Percentiles rank a stretch among this genome's conserved stretches.
phyloP scores from a whole-genome alignment of 129 eudicot genomes.

The Logfia minima region DNA sequence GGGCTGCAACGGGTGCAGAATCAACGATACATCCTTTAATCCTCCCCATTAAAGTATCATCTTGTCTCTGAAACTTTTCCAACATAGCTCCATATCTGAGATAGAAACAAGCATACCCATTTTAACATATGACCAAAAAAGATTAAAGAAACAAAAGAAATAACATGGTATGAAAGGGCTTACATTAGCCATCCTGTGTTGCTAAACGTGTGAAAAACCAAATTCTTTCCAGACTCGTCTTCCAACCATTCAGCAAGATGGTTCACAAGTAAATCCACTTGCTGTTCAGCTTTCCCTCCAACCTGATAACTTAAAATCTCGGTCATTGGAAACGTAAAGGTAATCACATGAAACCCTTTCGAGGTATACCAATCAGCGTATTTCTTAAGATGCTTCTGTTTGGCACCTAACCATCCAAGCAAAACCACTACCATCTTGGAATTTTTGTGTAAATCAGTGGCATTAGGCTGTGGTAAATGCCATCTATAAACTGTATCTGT shows the following conservation, averaged over 20 bases:
- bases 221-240: constrained; percentile 74
- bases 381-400: constrained; percentile 86
- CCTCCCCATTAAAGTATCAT: constrained; percentile 47
- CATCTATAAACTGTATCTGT: constrained; percentile 70
- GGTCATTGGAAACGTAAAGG: constrained; percentile 86
- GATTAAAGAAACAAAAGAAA: neutral
- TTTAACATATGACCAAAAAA: neutral
- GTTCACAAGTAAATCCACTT: constrained; percentile 69
- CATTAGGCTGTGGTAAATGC: constrained; percentile 78
- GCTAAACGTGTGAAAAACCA: constrained; percentile 94
- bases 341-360: constrained; percentile 90
- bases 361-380: constrained; percentile 95
- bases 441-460: constrained; percentile 49
- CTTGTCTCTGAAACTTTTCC: constrained; percentile 82
- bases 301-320: constrained; percentile 75
- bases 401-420: constrained; percentile 98
- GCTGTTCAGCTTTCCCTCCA: constrained; percentile 92
- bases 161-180: constrained; percentile 32
- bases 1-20: constrained; percentile 93
- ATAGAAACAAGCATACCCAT: constrained; percentile 1
- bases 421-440: constrained; percentile 84
- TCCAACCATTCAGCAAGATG: constrained; percentile 88
- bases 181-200: constrained; percentile 98
- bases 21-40: constrained; percentile 95
- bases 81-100: constrained; percentile 85